Conservation (phyloP, 805 yeast genomes). For the Wickerhamomyces xylosicus region DNA sequence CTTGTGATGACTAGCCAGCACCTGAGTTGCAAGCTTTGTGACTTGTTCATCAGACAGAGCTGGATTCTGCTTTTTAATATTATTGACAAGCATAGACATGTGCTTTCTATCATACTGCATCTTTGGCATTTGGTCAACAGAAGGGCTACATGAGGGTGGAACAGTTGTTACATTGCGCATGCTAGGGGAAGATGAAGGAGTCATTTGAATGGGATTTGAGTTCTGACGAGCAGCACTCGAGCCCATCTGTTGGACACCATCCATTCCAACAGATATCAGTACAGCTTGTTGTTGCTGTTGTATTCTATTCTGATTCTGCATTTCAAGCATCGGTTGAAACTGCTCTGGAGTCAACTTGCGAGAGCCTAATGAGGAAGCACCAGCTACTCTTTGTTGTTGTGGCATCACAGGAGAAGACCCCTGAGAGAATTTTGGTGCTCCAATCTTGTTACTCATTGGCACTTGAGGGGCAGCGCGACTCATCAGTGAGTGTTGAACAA, state of each 20-base stretch:
- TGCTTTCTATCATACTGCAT: conserved; percentile 43
- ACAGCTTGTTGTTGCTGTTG: conserved; percentile 8
- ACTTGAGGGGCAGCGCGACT: neutral
- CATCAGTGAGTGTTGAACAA: neutral
- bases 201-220: conserved; percentile 12
- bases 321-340: conserved; percentile 43
- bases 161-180: conserved; percentile 2
- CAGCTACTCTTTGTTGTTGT: neutral
- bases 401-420: neutral
- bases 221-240: conserved; percentile 4
- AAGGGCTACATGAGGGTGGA: neutral
- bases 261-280: conserved; percentile 12
- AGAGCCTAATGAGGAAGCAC: neutral
- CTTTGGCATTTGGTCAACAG: conserved; percentile 4
- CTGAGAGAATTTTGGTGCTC: neutral
- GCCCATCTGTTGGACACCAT: conserved; percentile 1
- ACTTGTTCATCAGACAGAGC: conserved; percentile 53
- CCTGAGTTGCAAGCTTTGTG: conserved; percentile 54
- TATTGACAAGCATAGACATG: conserved; percentile 52
- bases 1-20: conserved; percentile 43
- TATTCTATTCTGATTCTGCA: conserved; percentile 18
- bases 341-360: conserved; percentile 40
- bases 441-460: neutral
- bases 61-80: conserved; percentile 59
- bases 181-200: conserved; percentile 1